Conservation (phyloP, 805 yeast genomes). For the Saccharomyces paradoxus region DNA sequence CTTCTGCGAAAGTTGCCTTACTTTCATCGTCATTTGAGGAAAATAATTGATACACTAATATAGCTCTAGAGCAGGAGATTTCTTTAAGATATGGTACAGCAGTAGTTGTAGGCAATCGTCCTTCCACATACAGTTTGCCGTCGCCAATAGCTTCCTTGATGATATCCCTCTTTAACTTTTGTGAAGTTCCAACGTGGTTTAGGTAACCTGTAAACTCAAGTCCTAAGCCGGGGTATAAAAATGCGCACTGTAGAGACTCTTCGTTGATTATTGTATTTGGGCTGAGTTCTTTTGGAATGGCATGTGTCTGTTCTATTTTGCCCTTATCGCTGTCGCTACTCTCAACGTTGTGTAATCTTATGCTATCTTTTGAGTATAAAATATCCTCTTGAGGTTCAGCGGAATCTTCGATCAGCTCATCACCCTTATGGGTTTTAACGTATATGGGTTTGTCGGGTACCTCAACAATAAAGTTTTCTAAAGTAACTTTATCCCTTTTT, state of each 20-base stretch:
- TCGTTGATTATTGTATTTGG: neutral
- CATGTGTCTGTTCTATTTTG: neutral
- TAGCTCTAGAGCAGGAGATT: constrained; percentile 14
- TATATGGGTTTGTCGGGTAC: constrained; percentile 53
- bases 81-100: constrained; percentile 17
- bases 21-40: constrained; percentile 6
- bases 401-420: constrained; percentile 61
- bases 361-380: constrained; percentile 23
- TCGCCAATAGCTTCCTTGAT: constrained; percentile 24
- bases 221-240: constrained; percentile 12
- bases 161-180: constrained; percentile 5
- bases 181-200: constrained; percentile 12
- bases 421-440: constrained; percentile 82
- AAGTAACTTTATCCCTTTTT: constrained; percentile 59
- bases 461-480: constrained; percentile 60
- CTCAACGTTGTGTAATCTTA: constrained; percentile 4
- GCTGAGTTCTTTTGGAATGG: neutral
- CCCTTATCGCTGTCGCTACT: neutral
- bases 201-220: constrained; percentile 8
- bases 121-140: constrained; percentile 31
- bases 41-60: constrained; percentile 15
- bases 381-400: constrained; percentile 30
- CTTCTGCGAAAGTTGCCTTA: constrained; percentile 14
- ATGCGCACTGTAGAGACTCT: neutral
- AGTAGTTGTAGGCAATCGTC: constrained; percentile 21